Evolutionary conservation across 306 rosid species (phyloP).

Genomic region (Cicer judaicum): DNA sequence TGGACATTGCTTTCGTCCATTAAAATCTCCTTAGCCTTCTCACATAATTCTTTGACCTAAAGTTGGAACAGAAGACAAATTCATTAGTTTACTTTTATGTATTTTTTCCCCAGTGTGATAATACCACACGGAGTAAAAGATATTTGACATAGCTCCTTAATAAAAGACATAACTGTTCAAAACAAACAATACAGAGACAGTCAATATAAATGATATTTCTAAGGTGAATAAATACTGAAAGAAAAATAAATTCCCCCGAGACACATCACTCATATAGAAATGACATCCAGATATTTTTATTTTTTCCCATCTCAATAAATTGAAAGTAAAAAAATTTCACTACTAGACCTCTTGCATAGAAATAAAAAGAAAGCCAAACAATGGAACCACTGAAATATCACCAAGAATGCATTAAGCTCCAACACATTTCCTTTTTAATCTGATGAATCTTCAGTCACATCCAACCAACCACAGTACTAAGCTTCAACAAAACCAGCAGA

Average conservation of each 20-base stretch:
- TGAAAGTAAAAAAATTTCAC: not conserved
- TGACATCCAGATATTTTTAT: conserved; percentile 15
- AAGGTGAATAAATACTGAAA: conserved; percentile 15
- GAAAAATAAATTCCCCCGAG: not conserved
- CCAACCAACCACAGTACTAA: not conserved
- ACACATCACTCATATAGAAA: conserved; percentile 26
- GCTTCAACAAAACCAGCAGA: conserved; percentile 31
- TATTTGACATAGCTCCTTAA: conserved; percentile 21
- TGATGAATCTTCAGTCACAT: conserved; percentile 11
- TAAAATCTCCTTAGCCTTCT: conserved; percentile 92
- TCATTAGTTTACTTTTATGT: conserved; percentile 27
- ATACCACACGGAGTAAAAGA: conserved; percentile 14
- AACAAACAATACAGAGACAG: conserved; percentile 31
- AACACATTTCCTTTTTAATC: conserved; percentile 4
- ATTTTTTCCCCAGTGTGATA: conserved; percentile 17
- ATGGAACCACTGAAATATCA: conserved; percentile 13
- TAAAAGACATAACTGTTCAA: not conserved
- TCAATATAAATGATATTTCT: conserved; percentile 31
- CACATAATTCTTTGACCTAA: conserved; percentile 86
- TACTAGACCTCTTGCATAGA: not conserved
- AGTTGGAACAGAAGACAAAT: conserved; percentile 46
- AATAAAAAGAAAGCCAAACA: conserved; percentile 29
- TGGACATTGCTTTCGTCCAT: conserved; percentile 98
- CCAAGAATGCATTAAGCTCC: conserved; percentile 24
- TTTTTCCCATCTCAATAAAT: conserved; percentile 25